phyloP scores from a whole-genome alignment of 768 basidiomycete genomes.

The Russula sp. region DNA sequence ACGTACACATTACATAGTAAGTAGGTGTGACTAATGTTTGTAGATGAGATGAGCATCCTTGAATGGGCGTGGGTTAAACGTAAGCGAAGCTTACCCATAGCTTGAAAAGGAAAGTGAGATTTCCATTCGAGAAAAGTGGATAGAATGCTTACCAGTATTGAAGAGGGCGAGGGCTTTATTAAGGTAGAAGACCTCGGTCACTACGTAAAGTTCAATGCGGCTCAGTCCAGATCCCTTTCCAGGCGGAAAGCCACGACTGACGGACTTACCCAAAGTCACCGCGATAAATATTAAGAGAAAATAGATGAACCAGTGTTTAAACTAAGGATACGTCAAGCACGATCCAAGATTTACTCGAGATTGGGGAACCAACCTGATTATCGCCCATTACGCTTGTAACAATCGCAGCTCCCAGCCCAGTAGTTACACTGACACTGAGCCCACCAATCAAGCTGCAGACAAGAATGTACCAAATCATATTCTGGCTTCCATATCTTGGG shows the following conservation, averaged over 20 bases:
- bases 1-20: conserved; percentile 78
- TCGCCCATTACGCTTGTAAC: conserved; percentile 70
- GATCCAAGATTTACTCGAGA: background rate
- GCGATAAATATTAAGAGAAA: conserved; percentile 80
- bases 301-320: conserved; percentile 89
- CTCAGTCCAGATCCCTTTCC: conserved; percentile 12
- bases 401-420: conserved; percentile 88
- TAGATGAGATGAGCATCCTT: conserved; percentile 25
- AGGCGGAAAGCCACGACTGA: conserved; percentile 7
- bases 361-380: conserved; percentile 55
- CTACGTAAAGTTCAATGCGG: conserved; percentile 32
- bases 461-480: conserved; percentile 92
- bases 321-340: conserved; percentile 39
- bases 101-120: conserved; percentile 31
- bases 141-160: conserved; percentile 62
- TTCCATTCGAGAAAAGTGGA: background rate
- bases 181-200: conserved; percentile 90
- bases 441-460: conserved; percentile 98
- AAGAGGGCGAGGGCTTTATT: conserved; percentile 95
- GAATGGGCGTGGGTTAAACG: conserved; percentile 23
- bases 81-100: conserved; percentile 51
- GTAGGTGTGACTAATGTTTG: conserved; percentile 64
- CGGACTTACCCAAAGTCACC: conserved; percentile 64
- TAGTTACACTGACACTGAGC: conserved; percentile 89
- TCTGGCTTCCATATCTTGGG: conserved; percentile 74